Conservation (phyloP, 2,329 filamentous ascomycete genomes). For the Botrytis porri region DNA sequence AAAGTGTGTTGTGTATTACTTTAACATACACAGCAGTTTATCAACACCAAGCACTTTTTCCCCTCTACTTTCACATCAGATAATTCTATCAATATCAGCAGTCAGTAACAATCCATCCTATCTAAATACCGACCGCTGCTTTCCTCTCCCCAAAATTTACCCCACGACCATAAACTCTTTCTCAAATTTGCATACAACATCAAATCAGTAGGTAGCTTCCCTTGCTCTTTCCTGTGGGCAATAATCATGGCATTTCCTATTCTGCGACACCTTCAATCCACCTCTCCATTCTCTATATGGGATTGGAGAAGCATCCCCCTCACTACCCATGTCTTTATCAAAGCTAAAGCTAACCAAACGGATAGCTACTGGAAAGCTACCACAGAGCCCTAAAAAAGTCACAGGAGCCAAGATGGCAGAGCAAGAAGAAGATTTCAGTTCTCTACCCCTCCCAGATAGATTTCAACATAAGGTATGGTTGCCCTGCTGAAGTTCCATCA, state of each 20-base stretch:
- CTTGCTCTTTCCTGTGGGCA: conserved; percentile 12
- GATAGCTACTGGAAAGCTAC: conserved; percentile 24
- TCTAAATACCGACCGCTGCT: not conserved
- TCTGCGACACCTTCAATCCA: conserved; percentile 24
- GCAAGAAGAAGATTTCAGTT: conserved; percentile 76
- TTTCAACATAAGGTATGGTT: conserved; percentile 72
- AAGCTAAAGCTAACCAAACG: conserved; percentile 34
- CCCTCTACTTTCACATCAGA: not conserved
- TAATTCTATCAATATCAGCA: not conserved
- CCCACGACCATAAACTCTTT: conserved; percentile 19
- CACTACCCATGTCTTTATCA: conserved; percentile 23
- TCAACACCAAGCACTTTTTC: not conserved
- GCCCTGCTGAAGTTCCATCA: not conserved
- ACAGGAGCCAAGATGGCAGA: conserved; percentile 63
- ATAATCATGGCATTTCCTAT: not conserved
- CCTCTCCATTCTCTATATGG: conserved; percentile 19
- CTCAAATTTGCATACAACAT: conserved; percentile 12
- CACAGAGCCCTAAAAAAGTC: conserved; percentile 25
- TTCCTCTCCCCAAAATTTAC: not conserved
- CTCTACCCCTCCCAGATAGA: conserved; percentile 73
- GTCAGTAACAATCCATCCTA: not conserved
- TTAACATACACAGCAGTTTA: not conserved
- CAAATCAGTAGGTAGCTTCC: conserved; percentile 7
- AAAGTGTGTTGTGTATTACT: not conserved
- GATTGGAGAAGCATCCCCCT: conserved; percentile 27